phyloP scores from a whole-genome alignment of 257 asterid species.

The Paulownia fortunei region DNA sequence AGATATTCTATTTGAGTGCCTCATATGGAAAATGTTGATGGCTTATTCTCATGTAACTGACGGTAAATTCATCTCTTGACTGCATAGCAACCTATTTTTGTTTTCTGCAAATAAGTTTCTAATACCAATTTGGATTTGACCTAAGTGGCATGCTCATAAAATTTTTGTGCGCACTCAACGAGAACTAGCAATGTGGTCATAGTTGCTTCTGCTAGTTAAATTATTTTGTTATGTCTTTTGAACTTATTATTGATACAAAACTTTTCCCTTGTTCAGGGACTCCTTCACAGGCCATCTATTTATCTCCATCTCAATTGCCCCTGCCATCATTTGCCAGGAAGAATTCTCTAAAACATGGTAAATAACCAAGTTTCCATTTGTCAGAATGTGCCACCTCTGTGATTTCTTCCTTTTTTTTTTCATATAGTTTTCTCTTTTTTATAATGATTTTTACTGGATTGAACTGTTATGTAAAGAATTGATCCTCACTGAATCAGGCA shows the following conservation, averaged over 20 bases:
- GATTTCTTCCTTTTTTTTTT: not conserved
- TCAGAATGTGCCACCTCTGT: slow-evolving; percentile 5
- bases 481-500: not conserved
- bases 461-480: not conserved
- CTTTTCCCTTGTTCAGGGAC: slow-evolving; percentile 50
- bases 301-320: slow-evolving; percentile 64
- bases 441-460: slow-evolving; percentile 1
- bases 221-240: not conserved
- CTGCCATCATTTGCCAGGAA: slow-evolving; percentile 47
- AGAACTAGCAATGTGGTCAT: slow-evolving; percentile 9
- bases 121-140: not conserved
- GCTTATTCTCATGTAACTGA: slow-evolving; percentile 15
- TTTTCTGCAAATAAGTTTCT: not conserved
- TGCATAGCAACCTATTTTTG: not conserved
- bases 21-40: slow-evolving; percentile 24
- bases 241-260: slow-evolving; percentile 13
- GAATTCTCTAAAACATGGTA: slow-evolving; percentile 60
- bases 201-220: not conserved
- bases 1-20: not conserved
- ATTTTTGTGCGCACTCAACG: not conserved
- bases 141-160: not conserved
- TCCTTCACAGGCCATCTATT: slow-evolving; percentile 50
- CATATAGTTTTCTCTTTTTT: not conserved
- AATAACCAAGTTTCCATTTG: slow-evolving; percentile 17
- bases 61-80: not conserved